Evolutionary conservation across 2,329 filamentous ascomycete genomes (phyloP).

Genomic region (Aspergillus awamori): DNA sequence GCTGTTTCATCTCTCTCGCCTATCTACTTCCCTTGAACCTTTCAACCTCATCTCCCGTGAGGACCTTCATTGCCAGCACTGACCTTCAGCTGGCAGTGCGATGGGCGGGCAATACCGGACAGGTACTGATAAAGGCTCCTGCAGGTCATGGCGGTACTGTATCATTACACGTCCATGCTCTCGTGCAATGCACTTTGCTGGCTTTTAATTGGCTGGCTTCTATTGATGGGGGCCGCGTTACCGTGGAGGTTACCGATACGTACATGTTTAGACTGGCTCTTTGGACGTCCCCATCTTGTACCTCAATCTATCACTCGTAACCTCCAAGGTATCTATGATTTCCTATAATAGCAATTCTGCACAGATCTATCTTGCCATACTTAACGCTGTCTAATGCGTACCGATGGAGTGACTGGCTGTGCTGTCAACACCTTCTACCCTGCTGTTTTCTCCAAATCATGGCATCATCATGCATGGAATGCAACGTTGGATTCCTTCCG

Average conservation of each 20-base stretch:
- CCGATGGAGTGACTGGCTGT: neutral
- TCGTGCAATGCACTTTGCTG: neutral
- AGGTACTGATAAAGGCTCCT: slow-evolving; percentile 3
- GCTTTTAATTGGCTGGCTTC: neutral
- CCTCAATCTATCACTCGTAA: neutral
- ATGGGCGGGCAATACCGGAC: neutral
- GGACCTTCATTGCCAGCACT: neutral
- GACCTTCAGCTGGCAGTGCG: neutral
- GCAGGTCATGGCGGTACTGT: slow-evolving; percentile 1
- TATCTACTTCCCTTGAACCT: neutral
- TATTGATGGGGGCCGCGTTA: neutral
- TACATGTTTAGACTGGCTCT: neutral
- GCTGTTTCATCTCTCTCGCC: neutral
- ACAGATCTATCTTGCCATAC: neutral
- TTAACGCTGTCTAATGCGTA: neutral
- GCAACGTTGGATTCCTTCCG: neutral
- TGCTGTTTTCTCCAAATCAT: neutral
- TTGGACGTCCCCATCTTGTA: neutral
- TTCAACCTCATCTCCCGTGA: neutral
- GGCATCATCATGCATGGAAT: neutral
- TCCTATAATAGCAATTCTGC: neutral
- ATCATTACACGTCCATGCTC: neutral
- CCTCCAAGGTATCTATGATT: neutral
- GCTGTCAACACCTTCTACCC: neutral
- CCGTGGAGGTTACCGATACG: neutral